These are phyloP conservation scores for Erythrophleum ivorense DNA, from an alignment of 331 rosid species.

Conservation along the genomic window DNA sequence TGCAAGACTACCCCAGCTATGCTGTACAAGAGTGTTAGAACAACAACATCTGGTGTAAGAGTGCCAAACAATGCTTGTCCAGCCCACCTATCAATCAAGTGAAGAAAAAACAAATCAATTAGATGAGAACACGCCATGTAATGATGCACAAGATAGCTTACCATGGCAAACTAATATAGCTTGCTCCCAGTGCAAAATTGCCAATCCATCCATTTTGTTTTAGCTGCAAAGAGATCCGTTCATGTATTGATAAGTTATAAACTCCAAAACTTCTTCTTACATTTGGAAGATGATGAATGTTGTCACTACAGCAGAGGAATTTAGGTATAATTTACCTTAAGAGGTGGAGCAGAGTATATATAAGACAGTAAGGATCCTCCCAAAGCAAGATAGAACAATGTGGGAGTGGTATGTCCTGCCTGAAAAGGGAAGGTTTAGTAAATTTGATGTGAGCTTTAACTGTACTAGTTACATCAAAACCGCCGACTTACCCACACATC, in stretches of 20 bases:
- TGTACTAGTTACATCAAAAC: no score
- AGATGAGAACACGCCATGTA: no score
- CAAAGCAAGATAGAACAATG: conserved; percentile 82
- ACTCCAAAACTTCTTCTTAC: no score
- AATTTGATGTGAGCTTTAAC: no score
- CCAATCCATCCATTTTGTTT: conserved; percentile 99
- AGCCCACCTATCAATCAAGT: conserved; percentile 96
- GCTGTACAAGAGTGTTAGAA: conserved; percentile 92
- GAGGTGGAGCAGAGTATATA: conserved; percentile 96
- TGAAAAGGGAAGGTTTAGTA: conserved; percentile 47
- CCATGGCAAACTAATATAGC: conserved; percentile 98
- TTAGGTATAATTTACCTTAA: conserved; percentile 61
- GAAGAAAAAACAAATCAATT: no score
- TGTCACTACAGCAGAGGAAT: neutral
- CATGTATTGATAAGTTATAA: no score
- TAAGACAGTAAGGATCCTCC: conserved; percentile 94
- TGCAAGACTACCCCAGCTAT: conserved; percentile 86
- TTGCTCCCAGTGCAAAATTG: conserved; percentile 97
- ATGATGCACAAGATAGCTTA: no score
- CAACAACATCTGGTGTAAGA: conserved; percentile 82
- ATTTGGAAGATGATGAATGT: no score
- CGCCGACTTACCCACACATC: conserved; percentile 97
- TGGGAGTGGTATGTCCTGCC: conserved; percentile 92
- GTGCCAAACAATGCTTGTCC: conserved; percentile 99
- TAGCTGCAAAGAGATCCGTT: conserved; percentile 70